A percentile compares a stretch with the other conserved stretches of the same genome.
Evolutionary conservation across 2,329 filamentous ascomycete species (phyloP).

Genomic region (Ceratocystis alfenasii): DNA sequence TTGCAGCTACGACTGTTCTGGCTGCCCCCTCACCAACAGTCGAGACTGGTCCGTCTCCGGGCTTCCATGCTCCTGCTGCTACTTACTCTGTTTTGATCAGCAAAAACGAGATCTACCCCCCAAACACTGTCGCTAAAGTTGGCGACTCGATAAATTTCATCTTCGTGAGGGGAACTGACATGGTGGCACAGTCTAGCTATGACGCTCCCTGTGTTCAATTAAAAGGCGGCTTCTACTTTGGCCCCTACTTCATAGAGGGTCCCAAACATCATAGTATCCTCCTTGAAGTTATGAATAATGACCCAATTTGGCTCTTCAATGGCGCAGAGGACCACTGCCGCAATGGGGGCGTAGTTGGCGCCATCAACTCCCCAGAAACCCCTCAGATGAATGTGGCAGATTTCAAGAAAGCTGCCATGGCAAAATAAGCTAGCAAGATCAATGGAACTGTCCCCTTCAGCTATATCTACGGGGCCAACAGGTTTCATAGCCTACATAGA

Average conservation of each 20-base stretch:
- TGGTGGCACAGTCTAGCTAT: conserved; percentile 35
- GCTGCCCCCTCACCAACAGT: neutral
- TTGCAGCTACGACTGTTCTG: neutral
- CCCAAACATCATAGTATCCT: conserved; percentile 29
- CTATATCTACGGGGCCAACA: too few species aligned
- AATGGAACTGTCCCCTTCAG: too few species aligned
- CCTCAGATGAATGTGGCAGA: fast-evolving
- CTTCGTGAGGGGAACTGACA: conserved; percentile 41
- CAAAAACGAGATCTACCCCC: conserved; percentile 35
- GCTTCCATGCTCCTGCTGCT: neutral
- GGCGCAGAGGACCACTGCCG: conserved; percentile 23
- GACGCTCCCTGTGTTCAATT: conserved; percentile 31
- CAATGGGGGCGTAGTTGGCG: conserved; percentile 24
- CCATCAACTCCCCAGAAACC: conserved; percentile 26
- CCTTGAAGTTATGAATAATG: conserved; percentile 23
- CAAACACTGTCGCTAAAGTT: conserved; percentile 37
- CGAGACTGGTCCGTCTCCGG: neutral
- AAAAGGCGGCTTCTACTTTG: neutral
- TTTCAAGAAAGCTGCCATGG: neutral
- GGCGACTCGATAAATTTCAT: conserved; percentile 45
- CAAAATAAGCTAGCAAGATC: too few species aligned
- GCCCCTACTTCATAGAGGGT: too few species aligned
- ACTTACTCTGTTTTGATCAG: neutral
- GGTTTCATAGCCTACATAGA: too few species aligned
- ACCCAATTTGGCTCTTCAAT: neutral